Base-by-base conservation (phyloP, 495 filamentous ascomycete species). In the Annulohypoxylon bovei region DNA sequence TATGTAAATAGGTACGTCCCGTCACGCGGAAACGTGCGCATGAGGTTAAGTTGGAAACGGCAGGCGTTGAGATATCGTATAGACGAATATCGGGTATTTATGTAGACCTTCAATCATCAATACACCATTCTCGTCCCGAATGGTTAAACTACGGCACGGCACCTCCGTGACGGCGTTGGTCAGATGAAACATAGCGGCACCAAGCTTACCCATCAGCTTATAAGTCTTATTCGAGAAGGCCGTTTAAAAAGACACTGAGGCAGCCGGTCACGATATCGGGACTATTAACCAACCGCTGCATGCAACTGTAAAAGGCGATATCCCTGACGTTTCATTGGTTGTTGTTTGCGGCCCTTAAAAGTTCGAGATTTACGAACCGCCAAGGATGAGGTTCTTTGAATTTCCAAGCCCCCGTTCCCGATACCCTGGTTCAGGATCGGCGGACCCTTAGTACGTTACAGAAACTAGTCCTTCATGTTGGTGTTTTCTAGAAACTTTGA, bases 381-480 rank as follows among this genome's bases (percentile, higher is more conserved):
- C 62, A 70, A 71, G 68, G 68, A 63, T 63, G 62, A 71, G 50
- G 57, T 71, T 71, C 62, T 66, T 28, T 58, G 63, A 39, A 50
- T 58, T 59, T 53, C 3, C 18, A 40, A 28, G 22, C 11, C 44
- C 53, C 56, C 33, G 33, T 66, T 64, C 69, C 69, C 69, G 69
- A 64, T 18, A 72, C 46, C 63, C 69, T 64, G 69, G 69, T 46
- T 72, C 30, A 46, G 53, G 69, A 68, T 72, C 64, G 30, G 64
- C 64, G 47, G 28, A 52, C 63, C 52, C 53, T 64, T 63, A 56
- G 39, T 40, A 60, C 40, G 58, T 62, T 47, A 61, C 39, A 53
- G 53, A 47, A 32, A 16, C 14, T 16, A 8, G 32, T 56, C 53
- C 32, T 56, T 39, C 8, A 20, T 39, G n/a, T 39, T 39, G 18